Evolutionary conservation across 2,329 filamentous ascomycete species (phyloP).

Genomic region (Penicillium verrucosum): DNA sequence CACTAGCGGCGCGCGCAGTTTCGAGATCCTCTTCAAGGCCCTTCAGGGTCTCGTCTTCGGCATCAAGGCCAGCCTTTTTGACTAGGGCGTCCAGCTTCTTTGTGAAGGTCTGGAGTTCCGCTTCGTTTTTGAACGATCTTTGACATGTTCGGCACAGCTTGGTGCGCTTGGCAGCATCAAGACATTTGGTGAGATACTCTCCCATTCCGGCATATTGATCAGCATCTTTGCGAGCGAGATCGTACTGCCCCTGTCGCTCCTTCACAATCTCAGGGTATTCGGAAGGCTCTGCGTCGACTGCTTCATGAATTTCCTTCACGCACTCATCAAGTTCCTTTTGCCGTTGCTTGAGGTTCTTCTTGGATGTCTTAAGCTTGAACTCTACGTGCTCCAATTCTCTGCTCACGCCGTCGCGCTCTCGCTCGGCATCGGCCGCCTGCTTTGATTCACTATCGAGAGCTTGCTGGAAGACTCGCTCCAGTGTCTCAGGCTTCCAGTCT

Average conservation of each 20-base stretch:
- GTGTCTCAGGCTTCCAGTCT: conserved; percentile 65
- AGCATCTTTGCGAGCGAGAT: conserved; percentile 59
- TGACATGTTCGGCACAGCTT: conserved; percentile 76
- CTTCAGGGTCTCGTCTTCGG: conserved; percentile 61
- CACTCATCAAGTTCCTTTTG: conserved; percentile 60
- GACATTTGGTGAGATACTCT: conserved; percentile 68
- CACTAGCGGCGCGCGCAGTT: conserved; percentile 59
- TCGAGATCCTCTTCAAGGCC: conserved; percentile 62
- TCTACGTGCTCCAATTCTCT: conserved; percentile 75
- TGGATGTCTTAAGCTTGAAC: conserved; percentile 64
- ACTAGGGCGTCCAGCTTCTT: conserved; percentile 62
- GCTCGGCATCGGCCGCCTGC: conserved; percentile 62
- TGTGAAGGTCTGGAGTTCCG: conserved; percentile 62
- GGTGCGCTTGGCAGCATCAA: conserved; percentile 62
- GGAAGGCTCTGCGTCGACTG: conserved; percentile 51
- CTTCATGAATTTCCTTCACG: conserved; percentile 60
- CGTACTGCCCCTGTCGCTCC: conserved; percentile 51
- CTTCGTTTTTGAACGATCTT: conserved; percentile 60
- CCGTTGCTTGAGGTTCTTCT: conserved; percentile 63
- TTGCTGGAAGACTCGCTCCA: conserved; percentile 69
- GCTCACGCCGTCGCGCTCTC: conserved; percentile 65
- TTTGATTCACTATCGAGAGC: conserved; percentile 57
- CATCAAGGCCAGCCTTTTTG: conserved; percentile 51
- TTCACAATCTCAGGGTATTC: conserved; percentile 54
- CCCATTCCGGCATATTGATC: conserved; percentile 66